Evolutionary conservation across 2,329 filamentous ascomycete species (phyloP).

Genomic region (Hypomyces perniciosus): DNA sequence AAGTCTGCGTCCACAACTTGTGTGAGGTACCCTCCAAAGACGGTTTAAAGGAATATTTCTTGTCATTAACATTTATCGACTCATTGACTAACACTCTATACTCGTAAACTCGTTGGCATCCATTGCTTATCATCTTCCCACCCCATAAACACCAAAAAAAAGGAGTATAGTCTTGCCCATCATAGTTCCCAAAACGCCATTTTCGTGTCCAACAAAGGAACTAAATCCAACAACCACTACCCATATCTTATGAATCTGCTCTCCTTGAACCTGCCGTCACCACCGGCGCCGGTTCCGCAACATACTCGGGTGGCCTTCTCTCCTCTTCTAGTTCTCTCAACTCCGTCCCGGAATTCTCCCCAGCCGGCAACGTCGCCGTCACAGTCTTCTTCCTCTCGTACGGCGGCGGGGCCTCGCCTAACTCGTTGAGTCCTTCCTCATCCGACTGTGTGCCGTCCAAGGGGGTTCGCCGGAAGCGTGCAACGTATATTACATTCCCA

Average conservation of each 20-base stretch:
- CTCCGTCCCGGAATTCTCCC: conserved; percentile 12
- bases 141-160: neutral
- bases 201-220: neutral
- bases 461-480: conserved; percentile 14
- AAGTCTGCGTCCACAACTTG: no score
- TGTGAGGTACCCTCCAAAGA: no score
- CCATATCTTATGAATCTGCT: neutral
- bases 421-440: conserved; percentile 54
- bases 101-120: no score
- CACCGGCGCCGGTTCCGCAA: conserved; percentile 20
- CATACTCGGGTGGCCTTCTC: conserved; percentile 24
- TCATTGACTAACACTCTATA: no score
- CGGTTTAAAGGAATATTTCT: no score
- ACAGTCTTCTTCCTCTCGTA: conserved; percentile 39
- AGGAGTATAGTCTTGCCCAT: neutral
- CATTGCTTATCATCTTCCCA: no score
- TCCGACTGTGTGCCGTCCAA: conserved; percentile 22
- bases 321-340: conserved; percentile 23
- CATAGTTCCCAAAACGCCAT: no score
- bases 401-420: conserved; percentile 59
- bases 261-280: conserved; percentile 16
- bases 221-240: neutral
- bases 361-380: neutral
- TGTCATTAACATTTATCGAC: no score
- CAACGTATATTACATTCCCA: conserved; percentile 18